phyloP scores from a whole-genome alignment of 2,329 filamentous ascomycete genomes.

The Thermochaetoides dissita region DNA sequence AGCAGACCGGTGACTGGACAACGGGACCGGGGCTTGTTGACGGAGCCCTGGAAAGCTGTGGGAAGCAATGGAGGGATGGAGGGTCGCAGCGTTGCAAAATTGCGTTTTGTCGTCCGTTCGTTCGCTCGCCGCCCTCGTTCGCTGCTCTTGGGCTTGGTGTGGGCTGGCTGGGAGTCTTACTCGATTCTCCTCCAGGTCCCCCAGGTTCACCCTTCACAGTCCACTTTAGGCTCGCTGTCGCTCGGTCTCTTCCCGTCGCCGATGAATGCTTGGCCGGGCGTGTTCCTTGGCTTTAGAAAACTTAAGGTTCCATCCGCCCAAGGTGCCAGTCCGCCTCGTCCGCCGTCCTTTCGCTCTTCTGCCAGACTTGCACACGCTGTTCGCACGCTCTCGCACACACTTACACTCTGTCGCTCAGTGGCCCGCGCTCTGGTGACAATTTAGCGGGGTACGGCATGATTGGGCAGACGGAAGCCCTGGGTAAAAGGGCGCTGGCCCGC shows the following conservation, averaged over 20 bases:
- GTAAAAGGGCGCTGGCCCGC: background rate
- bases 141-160: constrained; percentile 7
- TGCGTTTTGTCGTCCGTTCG: constrained; percentile 12
- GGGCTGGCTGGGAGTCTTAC: too few relatives aligned
- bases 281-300: constrained; percentile 1
- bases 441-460: constrained; percentile 3
- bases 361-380: constrained; percentile 2
- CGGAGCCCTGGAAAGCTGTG: constrained; percentile 9
- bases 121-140: too few relatives aligned
- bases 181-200: too few relatives aligned
- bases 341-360: too few relatives aligned
- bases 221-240: too few relatives aligned
- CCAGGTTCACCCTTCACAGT: too few relatives aligned
- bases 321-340: too few relatives aligned
- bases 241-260: too few relatives aligned
- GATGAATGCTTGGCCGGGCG: constrained; percentile 8
- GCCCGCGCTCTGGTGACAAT: constrained; percentile 3
- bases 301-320: too few relatives aligned
- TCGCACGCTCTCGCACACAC: background rate
- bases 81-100: constrained; percentile 14
- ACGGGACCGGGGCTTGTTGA: background rate
- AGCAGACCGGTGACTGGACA: too few relatives aligned
- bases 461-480: constrained; percentile 3
- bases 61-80: constrained; percentile 11
- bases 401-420: too few relatives aligned